Evolutionary conservation across 805 yeast genomes (phyloP).

Genomic region (Hanseniaspora vineae): DNA sequence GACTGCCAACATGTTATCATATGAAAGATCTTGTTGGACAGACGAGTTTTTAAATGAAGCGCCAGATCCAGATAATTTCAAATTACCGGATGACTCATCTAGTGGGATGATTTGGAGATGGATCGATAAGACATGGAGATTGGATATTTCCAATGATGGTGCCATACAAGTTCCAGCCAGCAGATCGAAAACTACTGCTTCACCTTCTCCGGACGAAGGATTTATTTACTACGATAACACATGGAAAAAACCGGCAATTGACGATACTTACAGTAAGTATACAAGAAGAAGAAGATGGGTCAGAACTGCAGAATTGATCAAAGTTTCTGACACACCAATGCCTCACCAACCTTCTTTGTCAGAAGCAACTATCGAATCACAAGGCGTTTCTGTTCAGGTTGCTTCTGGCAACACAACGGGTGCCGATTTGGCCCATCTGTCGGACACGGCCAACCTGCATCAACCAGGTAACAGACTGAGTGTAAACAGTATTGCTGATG

Average conservation of each 20-base stretch:
- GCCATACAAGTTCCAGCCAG: constrained; percentile 58
- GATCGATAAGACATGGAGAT: constrained; percentile 88
- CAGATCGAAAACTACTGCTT: constrained; percentile 40
- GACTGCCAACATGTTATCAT: constrained; percentile 83
- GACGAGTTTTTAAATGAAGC: constrained; percentile 88
- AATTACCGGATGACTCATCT: constrained; percentile 63
- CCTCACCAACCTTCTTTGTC: neutral
- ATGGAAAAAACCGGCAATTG: constrained; percentile 85
- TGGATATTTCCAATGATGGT: constrained; percentile 82
- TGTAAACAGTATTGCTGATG: neutral
- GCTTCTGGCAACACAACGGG: neutral
- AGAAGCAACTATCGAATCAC: neutral
- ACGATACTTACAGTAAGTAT: constrained; percentile 77
- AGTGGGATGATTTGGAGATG: constrained; percentile 82
- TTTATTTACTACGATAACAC: constrained; percentile 83
- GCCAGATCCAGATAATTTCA: constrained; percentile 61
- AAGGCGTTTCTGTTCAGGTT: neutral
- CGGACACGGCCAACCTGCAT: no score
- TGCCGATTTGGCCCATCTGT: no score
- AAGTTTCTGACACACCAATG: constrained; percentile 6
- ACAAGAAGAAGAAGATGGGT: constrained; percentile 95
- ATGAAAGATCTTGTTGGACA: constrained; percentile 95
- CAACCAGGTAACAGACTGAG: neutral
- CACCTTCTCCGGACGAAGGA: constrained; percentile 73
- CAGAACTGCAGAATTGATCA: constrained; percentile 77